Evolutionary conservation across 1,284 basidiomycete genomes (phyloP).

Genomic region (Volvariella volvacea): DNA sequence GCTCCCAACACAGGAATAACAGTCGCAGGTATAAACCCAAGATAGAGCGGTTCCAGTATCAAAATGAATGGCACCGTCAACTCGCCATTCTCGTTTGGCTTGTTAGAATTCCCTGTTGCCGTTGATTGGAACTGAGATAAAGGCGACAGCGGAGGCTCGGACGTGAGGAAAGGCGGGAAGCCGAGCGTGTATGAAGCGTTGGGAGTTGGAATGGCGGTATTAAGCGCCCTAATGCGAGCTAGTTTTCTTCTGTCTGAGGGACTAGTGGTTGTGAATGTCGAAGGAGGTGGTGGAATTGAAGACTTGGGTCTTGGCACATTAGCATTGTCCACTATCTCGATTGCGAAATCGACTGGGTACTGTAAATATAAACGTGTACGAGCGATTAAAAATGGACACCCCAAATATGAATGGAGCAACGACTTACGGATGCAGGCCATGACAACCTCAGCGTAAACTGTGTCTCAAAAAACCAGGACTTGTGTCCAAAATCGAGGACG

Average conservation of each 20-base stretch:
- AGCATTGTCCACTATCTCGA: constrained; percentile 29
- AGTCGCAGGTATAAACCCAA: constrained; percentile 52
- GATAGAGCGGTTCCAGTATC: constrained; percentile 49
- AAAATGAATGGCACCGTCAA: constrained; percentile 40
- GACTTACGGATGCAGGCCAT: constrained; percentile 59
- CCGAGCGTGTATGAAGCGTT: constrained; percentile 1
- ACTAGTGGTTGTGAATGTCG: no score
- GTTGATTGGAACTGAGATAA: constrained; percentile 7
- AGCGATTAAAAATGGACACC: background rate
- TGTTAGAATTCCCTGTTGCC: constrained; percentile 2
- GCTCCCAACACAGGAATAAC: constrained; percentile 37
- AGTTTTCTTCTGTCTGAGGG: background rate
- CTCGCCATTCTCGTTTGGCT: constrained; percentile 9
- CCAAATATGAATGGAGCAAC: no score
- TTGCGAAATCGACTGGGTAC: constrained; percentile 37
- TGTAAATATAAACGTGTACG: constrained; percentile 16
- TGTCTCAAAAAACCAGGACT: constrained; percentile 35
- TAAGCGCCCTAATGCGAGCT: constrained; percentile 3
- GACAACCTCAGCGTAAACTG: constrained; percentile 58
- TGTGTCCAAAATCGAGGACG: constrained; percentile 41
- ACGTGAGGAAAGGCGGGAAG: constrained; percentile 8
- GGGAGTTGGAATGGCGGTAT: constrained; percentile 5
- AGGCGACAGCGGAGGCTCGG: constrained; percentile 14
- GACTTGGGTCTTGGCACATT: constrained; percentile 3
- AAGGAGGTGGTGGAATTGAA: background rate